Percentiles rank a stretch among this genome's conserved stretches.
These are phyloP conservation scores for Telopea speciosissima DNA, from an alignment of 177 flowering plant species.

Conservation along the genomic window DNA sequence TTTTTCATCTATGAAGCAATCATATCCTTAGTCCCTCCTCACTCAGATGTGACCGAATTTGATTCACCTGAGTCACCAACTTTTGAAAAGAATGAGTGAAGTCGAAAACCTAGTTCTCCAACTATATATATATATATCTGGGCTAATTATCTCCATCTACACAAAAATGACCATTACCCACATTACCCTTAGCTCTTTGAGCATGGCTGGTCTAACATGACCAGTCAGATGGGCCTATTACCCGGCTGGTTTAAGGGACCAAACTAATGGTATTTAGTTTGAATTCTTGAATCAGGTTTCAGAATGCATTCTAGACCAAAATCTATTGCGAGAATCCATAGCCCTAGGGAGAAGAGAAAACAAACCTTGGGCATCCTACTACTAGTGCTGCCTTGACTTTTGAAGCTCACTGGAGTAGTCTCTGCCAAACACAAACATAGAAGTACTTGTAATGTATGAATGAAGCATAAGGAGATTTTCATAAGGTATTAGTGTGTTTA, in stretches of 20 bases:
- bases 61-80: no score
- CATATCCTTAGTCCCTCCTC: no score
- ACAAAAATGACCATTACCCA: no score
- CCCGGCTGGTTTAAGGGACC: background rate
- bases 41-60: no score
- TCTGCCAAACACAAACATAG: constrained; percentile 8
- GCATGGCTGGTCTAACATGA: background rate
- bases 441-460: background rate
- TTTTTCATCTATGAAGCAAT: no score
- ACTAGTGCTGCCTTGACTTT: constrained; percentile 1
- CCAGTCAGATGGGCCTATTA: background rate
- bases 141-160: background rate
- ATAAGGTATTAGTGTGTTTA: constrained; percentile 7
- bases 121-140: background rate
- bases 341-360: background rate
- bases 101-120: no score
- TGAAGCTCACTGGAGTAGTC: constrained; percentile 1
- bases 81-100: no score
- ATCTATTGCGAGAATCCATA: no score
- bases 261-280: background rate
- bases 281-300: background rate
- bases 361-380: constrained; percentile 19
- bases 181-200: background rate
- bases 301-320: no score
- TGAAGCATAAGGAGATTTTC: background rate